These are phyloP conservation scores for Mangifera indica DNA, from an alignment of 345 rosid species.

Conservation along the genomic window DNA sequence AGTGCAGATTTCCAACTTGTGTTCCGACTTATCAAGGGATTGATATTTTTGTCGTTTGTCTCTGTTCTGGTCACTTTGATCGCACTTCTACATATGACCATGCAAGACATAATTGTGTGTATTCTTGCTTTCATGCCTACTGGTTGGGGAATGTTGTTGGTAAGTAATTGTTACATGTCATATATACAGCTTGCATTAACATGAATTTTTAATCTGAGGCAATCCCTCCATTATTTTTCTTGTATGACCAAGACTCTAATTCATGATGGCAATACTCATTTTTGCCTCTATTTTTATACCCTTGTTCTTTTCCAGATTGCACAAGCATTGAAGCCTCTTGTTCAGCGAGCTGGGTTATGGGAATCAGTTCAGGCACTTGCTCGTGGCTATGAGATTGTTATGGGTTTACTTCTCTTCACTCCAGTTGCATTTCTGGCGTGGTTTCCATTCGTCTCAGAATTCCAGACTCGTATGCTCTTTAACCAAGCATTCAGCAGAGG, in stretches of 20 bases:
- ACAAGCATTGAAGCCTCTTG: conserved; percentile 85
- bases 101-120: conserved; percentile 83
- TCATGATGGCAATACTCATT: not conserved
- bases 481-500: conserved; percentile 99
- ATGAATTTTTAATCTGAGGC: not conserved
- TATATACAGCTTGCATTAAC: not conserved
- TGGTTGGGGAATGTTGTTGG: conserved; percentile 99
- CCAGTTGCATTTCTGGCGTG: conserved; percentile 98
- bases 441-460: conserved; percentile 97
- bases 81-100: conserved; percentile 81
- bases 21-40: conserved; percentile 90
- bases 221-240: not conserved
- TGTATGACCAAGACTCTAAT: not conserved
- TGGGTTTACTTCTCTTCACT: conserved; percentile 91
- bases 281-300: not conserved
- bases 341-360: conserved; percentile 79
- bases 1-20: conserved; percentile 94
- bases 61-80: conserved; percentile 73
- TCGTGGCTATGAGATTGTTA: conserved; percentile 60
- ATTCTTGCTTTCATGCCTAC: conserved; percentile 98
- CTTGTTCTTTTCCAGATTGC: conserved; percentile 55
- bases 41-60: conserved; percentile 81
- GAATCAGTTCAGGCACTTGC: conserved; percentile 75
- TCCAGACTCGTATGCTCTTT: conserved; percentile 98
- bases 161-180: conserved; percentile 29